A percentile compares a stretch with the other conserved stretches of the same genome.
Evolutionary conservation across 805 yeast species (phyloP).

Genomic region (Ogataea sp.): DNA sequence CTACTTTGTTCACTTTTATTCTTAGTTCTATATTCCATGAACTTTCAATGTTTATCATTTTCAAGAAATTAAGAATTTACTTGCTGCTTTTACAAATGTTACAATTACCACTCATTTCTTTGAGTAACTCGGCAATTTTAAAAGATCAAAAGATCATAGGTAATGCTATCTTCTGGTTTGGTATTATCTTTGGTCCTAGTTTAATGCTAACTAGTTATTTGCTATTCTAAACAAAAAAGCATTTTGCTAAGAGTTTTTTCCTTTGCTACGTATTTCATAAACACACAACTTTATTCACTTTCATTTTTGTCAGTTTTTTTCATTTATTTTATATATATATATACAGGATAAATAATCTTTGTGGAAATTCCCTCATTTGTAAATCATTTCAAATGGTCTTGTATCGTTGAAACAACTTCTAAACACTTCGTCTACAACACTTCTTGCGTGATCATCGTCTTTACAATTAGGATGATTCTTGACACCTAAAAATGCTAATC

Average conservation of each 20-base stretch:
- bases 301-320: not conserved
- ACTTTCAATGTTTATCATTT: slow-evolving; percentile 83
- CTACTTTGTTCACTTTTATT: slow-evolving; percentile 71
- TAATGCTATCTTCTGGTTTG: slow-evolving; percentile 83
- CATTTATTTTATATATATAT: not conserved
- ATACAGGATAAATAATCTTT: not conserved
- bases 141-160: slow-evolving; percentile 55
- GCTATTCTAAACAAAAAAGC: slow-evolving; percentile 42
- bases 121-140: slow-evolving; percentile 54
- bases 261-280: no score
- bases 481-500: slow-evolving; percentile 84
- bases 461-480: slow-evolving; percentile 79
- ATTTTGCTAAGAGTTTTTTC: no score
- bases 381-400: slow-evolving; percentile 90
- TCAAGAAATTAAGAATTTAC: slow-evolving; percentile 74
- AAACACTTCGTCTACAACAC: slow-evolving; percentile 82
- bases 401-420: slow-evolving; percentile 91
- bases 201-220: slow-evolving; percentile 78
- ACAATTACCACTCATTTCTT: slow-evolving; percentile 71
- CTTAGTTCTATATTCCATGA: slow-evolving; percentile 84
- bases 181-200: slow-evolving; percentile 85
- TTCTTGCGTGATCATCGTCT: slow-evolving; percentile 63
- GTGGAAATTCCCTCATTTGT: slow-evolving; percentile 26
- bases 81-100: slow-evolving; percentile 74
- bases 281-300: not conserved